A percentile compares a stretch with the other conserved stretches of the same genome.
phyloP scores from a whole-genome alignment of 768 basidiomycete genomes.

The Pholiota microspora region DNA sequence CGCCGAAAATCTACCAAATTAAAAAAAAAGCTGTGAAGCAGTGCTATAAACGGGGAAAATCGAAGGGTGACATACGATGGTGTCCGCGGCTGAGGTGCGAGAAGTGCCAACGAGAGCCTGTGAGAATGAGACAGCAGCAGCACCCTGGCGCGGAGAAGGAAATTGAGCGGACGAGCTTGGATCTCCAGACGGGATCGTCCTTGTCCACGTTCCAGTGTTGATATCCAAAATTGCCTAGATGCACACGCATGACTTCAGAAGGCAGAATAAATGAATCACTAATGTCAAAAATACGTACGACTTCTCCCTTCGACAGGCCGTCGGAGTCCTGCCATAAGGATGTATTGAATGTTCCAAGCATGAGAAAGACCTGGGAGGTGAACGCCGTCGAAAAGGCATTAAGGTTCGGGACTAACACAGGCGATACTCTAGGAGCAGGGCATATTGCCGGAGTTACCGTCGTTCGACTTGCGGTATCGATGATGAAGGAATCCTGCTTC shows the following conservation, averaged over 20 bases:
- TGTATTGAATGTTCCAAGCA: conserved; percentile 66
- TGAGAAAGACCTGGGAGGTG: conserved; percentile 60
- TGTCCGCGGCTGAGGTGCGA: conserved; percentile 54
- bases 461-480: conserved; percentile 38
- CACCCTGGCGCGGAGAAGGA: conserved; percentile 71
- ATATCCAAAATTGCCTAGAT: conserved; percentile 60
- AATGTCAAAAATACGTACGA: conserved; percentile 42
- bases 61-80: conserved; percentile 41
- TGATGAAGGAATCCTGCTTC: conserved; percentile 54
- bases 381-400: conserved; percentile 57
- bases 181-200: conserved; percentile 75
- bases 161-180: conserved; percentile 54
- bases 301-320: conserved; percentile 65
- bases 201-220: conserved; percentile 63
- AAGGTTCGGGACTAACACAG: conserved; percentile 59
- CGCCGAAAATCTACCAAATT: conserved; percentile 64
- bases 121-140: conserved; percentile 56
- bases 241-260: conserved; percentile 3
- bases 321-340: conserved; percentile 66
- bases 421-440: conserved; percentile 63
- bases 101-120: conserved; percentile 55
- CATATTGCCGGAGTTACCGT: conserved; percentile 46
- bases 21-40: background rate
- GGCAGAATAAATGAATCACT: conserved; percentile 1
- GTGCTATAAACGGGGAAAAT: background rate